These are phyloP conservation scores for Oryza rufipogon DNA, from an alignment of 176 grass and related monocot species.

Conservation along the genomic window DNA sequence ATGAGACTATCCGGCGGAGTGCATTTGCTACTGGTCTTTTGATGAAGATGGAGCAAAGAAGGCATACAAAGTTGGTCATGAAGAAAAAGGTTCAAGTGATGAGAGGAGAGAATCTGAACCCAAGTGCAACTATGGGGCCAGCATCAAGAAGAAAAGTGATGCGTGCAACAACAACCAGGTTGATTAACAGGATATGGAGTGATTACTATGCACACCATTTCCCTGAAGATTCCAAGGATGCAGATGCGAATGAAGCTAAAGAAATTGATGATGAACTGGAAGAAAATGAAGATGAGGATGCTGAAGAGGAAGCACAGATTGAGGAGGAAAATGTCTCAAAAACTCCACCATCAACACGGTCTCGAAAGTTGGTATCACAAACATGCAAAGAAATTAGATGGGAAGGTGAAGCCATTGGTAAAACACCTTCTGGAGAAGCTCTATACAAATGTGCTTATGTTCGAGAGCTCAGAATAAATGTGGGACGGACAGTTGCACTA, in stretches of 20 bases:
- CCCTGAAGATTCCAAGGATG: constrained; percentile 75
- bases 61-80: constrained; percentile 83
- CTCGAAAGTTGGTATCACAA: constrained; percentile 57
- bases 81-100: constrained; percentile 73
- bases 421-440: constrained; percentile 66
- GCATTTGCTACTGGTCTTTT: constrained; percentile 88
- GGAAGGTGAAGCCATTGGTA: constrained; percentile 58
- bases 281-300: constrained; percentile 72
- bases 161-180: constrained; percentile 85
- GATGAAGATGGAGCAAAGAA: constrained; percentile 81
- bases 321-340: constrained; percentile 48
- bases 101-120: constrained; percentile 85
- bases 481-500: constrained; percentile 55
- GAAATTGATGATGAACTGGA: constrained; percentile 81
- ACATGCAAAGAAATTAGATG: constrained; percentile 65
- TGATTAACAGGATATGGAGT: constrained; percentile 86
- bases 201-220: constrained; percentile 91
- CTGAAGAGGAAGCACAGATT: constrained; percentile 59
- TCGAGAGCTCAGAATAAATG: constrained; percentile 56
- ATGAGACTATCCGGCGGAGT: constrained; percentile 80
- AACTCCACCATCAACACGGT: constrained; percentile 42
- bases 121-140: constrained; percentile 72
- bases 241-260: constrained; percentile 57
- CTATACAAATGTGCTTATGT: constrained; percentile 61
- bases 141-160: constrained; percentile 80